Conservation (phyloP, 192 early-diverging fungal genomes). For the Podochytrium sp. region DNA sequence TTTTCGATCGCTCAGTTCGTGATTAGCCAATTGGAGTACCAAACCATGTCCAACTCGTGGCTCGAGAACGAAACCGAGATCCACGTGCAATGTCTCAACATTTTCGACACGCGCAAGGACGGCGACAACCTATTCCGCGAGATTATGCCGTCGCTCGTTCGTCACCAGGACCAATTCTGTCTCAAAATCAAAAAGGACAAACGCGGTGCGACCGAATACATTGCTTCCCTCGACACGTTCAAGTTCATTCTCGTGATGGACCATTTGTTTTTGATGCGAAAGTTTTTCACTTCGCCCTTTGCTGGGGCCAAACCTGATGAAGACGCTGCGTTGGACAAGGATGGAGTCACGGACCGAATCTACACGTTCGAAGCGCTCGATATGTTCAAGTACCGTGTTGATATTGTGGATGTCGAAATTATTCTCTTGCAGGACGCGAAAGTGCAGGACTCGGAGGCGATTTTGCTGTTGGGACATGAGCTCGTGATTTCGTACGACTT, state of each 20-base stretch:
- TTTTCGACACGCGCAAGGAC: constrained; percentile 79
- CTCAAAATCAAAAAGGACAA: constrained; percentile 44
- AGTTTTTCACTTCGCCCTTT: constrained; percentile 62
- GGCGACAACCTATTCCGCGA: constrained; percentile 81
- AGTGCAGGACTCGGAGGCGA: constrained; percentile 76
- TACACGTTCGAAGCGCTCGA: constrained; percentile 17
- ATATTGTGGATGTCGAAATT: constrained; percentile 80
- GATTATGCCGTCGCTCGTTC: constrained; percentile 72
- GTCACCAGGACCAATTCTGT: constrained; percentile 65
- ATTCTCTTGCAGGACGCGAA: constrained; percentile 81
- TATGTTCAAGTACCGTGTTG: constrained; percentile 72
- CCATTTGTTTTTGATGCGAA: constrained; percentile 76
- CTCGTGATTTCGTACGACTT: constrained; percentile 81
- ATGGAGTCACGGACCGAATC: background rate
- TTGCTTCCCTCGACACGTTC: constrained; percentile 81
- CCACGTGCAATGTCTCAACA: constrained; percentile 69
- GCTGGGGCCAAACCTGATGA: background rate
- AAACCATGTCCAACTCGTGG: constrained; percentile 17
- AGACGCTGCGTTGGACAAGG: constrained; percentile 15
- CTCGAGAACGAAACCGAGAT: constrained; percentile 67
- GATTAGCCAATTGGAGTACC: constrained; percentile 33
- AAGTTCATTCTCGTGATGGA: constrained; percentile 86
- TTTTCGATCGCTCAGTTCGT: constrained; percentile 58
- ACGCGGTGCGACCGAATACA: constrained; percentile 55
- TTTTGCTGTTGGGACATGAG: constrained; percentile 82